phyloP scores from a whole-genome alignment of 495 filamentous ascomycete species.

The Xylaria flabelliformis region DNA sequence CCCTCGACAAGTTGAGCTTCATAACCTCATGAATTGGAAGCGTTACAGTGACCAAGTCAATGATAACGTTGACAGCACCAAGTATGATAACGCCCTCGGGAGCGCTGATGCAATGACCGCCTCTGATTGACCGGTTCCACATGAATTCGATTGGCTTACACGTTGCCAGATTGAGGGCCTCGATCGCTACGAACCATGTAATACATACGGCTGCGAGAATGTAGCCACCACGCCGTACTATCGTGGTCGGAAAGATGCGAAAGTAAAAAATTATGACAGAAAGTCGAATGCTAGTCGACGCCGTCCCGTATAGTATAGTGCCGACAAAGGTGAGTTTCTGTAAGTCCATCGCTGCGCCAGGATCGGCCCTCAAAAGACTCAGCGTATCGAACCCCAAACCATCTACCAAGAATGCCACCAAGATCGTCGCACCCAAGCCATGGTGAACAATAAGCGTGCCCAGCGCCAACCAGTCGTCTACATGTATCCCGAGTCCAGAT shows the following conservation, averaged over 20 bases:
- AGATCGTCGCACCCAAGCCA: constrained; percentile 8
- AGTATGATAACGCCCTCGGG: background rate
- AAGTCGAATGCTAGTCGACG: constrained; percentile 23
- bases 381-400: constrained; percentile 18
- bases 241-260: constrained; percentile 26
- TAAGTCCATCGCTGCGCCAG: background rate
- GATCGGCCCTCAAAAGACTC: background rate
- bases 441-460: constrained; percentile 12
- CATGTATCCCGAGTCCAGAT: background rate
- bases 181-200: constrained; percentile 24
- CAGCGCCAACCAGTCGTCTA: constrained; percentile 26
- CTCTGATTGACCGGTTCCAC: constrained; percentile 15
- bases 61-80: constrained; percentile 6
- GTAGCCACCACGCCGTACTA: constrained; percentile 23
- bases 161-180: constrained; percentile 22
- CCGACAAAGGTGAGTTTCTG: constrained; percentile 25
- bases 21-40: constrained; percentile 16
- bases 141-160: constrained; percentile 17
- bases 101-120: constrained; percentile 9
- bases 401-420: constrained; percentile 17
- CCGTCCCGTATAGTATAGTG: constrained; percentile 27
- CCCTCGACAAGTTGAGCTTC: constrained; percentile 42
- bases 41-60: constrained; percentile 5
- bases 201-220: constrained; percentile 21
- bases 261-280: constrained; percentile 31